phyloP scores from a whole-genome alignment of 306 rosid species.

The Quercus robur region DNA sequence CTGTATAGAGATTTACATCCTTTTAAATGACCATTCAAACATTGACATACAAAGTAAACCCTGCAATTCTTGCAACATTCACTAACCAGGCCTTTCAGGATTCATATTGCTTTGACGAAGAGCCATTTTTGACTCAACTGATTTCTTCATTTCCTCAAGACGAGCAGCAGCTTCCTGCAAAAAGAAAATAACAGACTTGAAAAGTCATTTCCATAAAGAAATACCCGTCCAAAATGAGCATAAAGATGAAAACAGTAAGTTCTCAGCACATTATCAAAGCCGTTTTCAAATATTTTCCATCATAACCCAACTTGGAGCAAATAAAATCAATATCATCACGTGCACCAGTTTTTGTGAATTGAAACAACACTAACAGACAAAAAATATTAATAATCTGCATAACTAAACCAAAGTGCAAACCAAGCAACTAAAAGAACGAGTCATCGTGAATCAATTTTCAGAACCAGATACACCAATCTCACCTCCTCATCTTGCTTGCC shows the following conservation, averaged over 20 bases:
- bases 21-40: background rate
- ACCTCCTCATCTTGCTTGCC: slow-evolving; percentile 91
- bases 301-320: background rate
- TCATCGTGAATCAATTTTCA: background rate
- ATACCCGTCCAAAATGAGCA: background rate
- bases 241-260: background rate
- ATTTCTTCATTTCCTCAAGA: slow-evolving; percentile 83
- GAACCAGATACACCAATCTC: slow-evolving; percentile 21
- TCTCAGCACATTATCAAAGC: background rate
- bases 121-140: slow-evolving; percentile 80
- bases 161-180: slow-evolving; percentile 85
- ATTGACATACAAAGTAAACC: background rate
- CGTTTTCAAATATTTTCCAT: background rate
- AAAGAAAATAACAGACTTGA: background rate
- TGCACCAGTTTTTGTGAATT: background rate
- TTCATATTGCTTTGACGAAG: slow-evolving; percentile 90
- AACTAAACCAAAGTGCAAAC: background rate
- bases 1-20: background rate
- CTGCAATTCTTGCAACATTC: slow-evolving; percentile 4
- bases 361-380: background rate
- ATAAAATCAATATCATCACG: background rate
- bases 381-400: background rate
- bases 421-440: background rate
- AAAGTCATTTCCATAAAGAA: slow-evolving; percentile 11
- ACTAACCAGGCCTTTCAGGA: slow-evolving; percentile 96